These are phyloP conservation scores for Spergularia bocconei DNA, from an alignment of 148 eudicot species.

Conservation along the genomic window DNA sequence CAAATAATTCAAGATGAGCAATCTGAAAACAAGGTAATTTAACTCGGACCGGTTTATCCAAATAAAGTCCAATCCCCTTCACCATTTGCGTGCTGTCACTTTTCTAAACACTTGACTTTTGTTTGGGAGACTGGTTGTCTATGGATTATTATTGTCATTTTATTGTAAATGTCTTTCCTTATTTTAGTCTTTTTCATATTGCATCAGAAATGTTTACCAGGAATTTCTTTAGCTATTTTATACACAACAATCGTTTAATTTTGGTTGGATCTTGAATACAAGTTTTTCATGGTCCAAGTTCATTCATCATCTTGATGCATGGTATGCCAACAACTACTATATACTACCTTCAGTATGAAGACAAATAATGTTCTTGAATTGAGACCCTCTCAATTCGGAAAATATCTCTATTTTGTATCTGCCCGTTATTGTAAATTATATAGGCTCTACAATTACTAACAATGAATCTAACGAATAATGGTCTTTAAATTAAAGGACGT, in stretches of 20 bases:
- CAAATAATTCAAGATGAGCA: too few relatives aligned
- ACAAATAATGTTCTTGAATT: neutral
- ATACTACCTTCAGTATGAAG: too few relatives aligned
- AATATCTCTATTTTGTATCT: too few relatives aligned
- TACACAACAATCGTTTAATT: neutral
- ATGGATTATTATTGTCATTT: neutral
- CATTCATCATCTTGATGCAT: neutral
- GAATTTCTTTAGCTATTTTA: neutral
- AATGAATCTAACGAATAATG: too few relatives aligned
- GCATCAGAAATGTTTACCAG: conserved; percentile 16
- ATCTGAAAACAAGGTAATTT: too few relatives aligned
- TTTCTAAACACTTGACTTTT: neutral
- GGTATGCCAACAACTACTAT: neutral
- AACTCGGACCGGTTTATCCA: neutral
- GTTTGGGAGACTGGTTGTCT: neutral
- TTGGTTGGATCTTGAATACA: neutral
- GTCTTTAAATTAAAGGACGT: too few relatives aligned
- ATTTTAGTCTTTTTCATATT: conserved; percentile 14
- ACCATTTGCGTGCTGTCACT: neutral
- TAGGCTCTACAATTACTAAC: too few relatives aligned
- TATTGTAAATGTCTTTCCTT: neutral
- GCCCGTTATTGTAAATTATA: too few relatives aligned
- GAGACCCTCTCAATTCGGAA: neutral
- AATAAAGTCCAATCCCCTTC: neutral
- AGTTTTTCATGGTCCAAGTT: neutral